A percentile compares a stretch with the other conserved stretches of the same genome.
Evolutionary conservation across 176 grass and related monocot genomes (phyloP).

Genomic region (Thalia dealbata): DNA sequence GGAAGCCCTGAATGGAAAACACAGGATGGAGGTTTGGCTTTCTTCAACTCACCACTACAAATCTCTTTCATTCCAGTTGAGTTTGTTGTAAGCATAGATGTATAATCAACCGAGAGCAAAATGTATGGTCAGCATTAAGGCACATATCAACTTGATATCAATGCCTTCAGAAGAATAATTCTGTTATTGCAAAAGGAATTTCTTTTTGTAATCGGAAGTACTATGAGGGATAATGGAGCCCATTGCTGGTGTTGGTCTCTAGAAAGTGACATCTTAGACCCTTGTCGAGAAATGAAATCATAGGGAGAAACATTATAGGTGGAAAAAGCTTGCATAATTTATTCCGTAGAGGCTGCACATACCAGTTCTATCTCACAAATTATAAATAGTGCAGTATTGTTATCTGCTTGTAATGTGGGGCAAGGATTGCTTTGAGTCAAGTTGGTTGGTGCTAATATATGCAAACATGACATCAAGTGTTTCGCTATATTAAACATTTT

Average conservation of each 20-base stretch:
- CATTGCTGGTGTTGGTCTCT: neutral
- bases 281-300: too few species aligned
- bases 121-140: neutral
- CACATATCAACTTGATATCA: neutral
- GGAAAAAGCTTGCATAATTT: too few species aligned
- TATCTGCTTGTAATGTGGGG: too few species aligned
- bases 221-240: neutral
- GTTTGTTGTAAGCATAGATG: neutral
- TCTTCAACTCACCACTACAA: neutral
- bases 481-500: too few species aligned
- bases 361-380: too few species aligned
- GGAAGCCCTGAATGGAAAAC: conserved; percentile 65
- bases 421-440: too few species aligned
- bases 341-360: too few species aligned
- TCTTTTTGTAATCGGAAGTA: neutral
- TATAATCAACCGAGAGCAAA: neutral
- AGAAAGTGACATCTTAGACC: too few species aligned
- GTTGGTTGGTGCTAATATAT: too few species aligned
- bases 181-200: neutral
- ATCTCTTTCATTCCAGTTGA: neutral
- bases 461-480: too few species aligned
- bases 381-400: too few species aligned
- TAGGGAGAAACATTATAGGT: too few species aligned
- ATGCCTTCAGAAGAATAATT: neutral
- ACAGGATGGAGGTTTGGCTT: conserved; percentile 40